Evolutionary conservation across 306 rosid species (phyloP), one percentile per base, ranked within the genome.

Genomic region (Malus sylvestris): DNA sequence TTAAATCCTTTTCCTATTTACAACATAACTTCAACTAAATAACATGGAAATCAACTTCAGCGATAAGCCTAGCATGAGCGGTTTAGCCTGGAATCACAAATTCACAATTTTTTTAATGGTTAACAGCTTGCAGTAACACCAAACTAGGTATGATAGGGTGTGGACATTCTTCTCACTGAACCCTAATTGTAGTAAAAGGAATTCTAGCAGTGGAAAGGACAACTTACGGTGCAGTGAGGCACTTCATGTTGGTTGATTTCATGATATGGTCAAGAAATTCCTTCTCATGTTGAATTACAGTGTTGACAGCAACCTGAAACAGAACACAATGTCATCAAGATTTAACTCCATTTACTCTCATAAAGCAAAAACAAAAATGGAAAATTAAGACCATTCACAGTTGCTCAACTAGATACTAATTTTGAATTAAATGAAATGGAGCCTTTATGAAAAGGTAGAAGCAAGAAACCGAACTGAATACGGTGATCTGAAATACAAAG

Each of bases 231-330:
- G 98, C 89, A 52, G 96, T 93, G 69, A 93, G 84, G 85, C 98
- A 93, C 87, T 91, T 93, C 98, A 93, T 91, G 78, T 93, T 93
- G 25, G 98, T 93, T 42, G 98, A 89, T 81, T 89, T 93, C 82
- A 93, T 86, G 49, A 93, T 91, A 82, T 93, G 98, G 80, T 82
- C 75, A 75, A 93, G 79, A 78, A 93, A 93, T 29, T 93, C 96
- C 87, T 91, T 91, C 85, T 91, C 98, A 49, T 93, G 90, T 85
- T 88, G 93, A 72, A 93, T 82, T 62, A 91, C 84, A 8, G 98
- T 89, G 72, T 86, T 93, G 67, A 93, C 98, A 82, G 98, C 98
- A 76, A 93, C 98, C 98, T 93, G 83, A 49, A 82, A 65, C 25
- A 77, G 61, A 76, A 66, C 35, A 67, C 60, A 30, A 44, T 55